Conservation (phyloP, 495 filamentous ascomycete species). For the Tirmania nivea region DNA sequence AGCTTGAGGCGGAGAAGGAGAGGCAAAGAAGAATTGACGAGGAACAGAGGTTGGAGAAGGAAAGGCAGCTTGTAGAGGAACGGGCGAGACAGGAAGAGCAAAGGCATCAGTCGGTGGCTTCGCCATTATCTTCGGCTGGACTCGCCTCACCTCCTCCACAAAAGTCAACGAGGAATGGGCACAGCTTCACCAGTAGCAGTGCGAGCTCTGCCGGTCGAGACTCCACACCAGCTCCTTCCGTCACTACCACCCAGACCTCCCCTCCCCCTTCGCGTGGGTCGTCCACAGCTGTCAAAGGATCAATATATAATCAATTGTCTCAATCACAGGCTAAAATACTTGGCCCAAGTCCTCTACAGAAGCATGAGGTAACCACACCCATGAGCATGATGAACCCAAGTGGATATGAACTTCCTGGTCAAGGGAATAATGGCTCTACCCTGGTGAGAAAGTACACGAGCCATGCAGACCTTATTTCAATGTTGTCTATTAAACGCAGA, state of each 20-base stretch:
- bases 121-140: neutral
- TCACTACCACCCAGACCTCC: neutral
- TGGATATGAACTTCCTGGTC: conserved; percentile 5
- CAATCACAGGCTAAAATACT: neutral
- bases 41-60: conserved; percentile 11
- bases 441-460: conserved; percentile 64
- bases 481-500: conserved; percentile 51
- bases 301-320: neutral
- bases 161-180: neutral
- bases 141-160: neutral
- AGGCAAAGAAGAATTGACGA: conserved; percentile 12
- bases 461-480: conserved; percentile 81
- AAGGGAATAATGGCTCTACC: conserved; percentile 12
- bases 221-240: neutral
- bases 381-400: neutral
- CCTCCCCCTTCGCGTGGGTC: neutral
- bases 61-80: conserved; percentile 4
- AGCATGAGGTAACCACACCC: neutral
- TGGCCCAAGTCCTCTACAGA: neutral
- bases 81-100: neutral
- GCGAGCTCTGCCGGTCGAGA: neutral
- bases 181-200: neutral
- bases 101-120: neutral
- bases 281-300: neutral
- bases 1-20: conserved; percentile 11